Evolutionary conservation across 768 basidiomycete species (phyloP), one percentile per base, ranked within the genome.

Genomic region (Amyloporia xantha): DNA sequence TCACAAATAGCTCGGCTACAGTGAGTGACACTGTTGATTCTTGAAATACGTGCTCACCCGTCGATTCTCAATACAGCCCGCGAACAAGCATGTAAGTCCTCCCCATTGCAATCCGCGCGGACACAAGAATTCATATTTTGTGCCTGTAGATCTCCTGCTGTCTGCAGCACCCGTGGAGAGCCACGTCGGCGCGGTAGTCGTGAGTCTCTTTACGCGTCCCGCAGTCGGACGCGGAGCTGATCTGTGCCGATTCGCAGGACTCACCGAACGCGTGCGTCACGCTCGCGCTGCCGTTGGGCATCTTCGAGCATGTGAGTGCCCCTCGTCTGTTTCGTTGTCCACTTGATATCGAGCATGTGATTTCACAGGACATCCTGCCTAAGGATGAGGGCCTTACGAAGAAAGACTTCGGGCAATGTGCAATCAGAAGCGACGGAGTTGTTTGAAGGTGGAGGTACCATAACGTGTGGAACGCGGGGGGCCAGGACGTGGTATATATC

Each of bases 241-340:
- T 19, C 27, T 37, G 41, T 49, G 2, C 41, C 50, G 5, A 28
- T 48, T 7, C 46, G 49, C 41, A 82, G 81, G 84, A 86, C 62
- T 84, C 82, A 3, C 85, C 86, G 1, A 88, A 88, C 55, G 85
- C 86, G 1, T 86, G 84, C 55, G 83, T 87, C 4, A 86, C 84
- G 0, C 66, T 90, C 19, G 85, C 75, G 0, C 70, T 90, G 3
- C 86, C 86, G 3, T 72, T 82, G n/a, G 85, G 78, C 2, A 90
- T 90, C 51, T 90, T 90, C 57, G 81, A 86, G 36, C 73, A 79
- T 57, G 83, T 83, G 42, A 53, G 78, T 63, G 11, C 9, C 25
- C 6, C n/a, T 15, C 9, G 19, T 17, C 33, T 13, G 15, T 5
- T 10, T n/a, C 11, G 21, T 40, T 5, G 17, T 57, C 4, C n/a